Evolutionary conservation across 139 green algal species (phyloP).

Genomic region (Chlorella vulgaris): DNA sequence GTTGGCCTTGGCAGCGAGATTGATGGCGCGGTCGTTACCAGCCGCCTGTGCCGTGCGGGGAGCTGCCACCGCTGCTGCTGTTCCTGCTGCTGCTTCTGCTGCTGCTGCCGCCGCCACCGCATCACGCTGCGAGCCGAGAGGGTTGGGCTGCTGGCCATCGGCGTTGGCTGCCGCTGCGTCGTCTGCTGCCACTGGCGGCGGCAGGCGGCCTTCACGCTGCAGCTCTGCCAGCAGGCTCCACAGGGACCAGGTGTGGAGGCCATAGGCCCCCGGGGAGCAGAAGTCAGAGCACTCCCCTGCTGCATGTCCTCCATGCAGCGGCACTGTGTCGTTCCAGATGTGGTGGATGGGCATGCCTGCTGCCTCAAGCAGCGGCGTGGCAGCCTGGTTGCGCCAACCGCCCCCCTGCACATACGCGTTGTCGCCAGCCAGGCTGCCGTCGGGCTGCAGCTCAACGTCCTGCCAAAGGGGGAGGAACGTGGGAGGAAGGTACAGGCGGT

Average conservation of each 20-base stretch:
- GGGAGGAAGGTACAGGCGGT: not conserved
- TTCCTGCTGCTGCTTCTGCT: not conserved
- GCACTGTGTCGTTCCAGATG: not conserved
- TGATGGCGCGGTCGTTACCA: not conserved
- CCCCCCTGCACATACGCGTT: not conserved
- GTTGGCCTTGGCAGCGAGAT: not conserved
- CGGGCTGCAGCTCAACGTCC: conserved; percentile 1
- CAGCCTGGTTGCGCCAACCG: not conserved
- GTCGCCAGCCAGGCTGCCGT: not conserved
- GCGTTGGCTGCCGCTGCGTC: too few species aligned
- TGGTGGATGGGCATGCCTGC: conserved; percentile 1
- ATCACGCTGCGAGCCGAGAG: too few species aligned
- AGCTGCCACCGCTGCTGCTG: not conserved
- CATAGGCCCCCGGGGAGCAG: not conserved
- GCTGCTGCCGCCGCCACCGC: too few species aligned
- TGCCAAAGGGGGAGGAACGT: not conserved
- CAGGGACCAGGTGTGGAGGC: not conserved
- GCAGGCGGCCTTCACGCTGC: too few species aligned
- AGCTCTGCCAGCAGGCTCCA: not conserved
- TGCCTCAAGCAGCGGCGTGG: not conserved
- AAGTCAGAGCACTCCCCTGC: not conserved
- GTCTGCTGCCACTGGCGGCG: too few species aligned
- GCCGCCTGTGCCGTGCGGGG: too few species aligned
- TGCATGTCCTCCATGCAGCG: not conserved
- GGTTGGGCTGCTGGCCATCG: too few species aligned